Evolutionary conservation across 768 basidiomycete genomes (phyloP), one percentile per base, ranked within the genome.

Genomic region (Leccinum rimulosum): DNA sequence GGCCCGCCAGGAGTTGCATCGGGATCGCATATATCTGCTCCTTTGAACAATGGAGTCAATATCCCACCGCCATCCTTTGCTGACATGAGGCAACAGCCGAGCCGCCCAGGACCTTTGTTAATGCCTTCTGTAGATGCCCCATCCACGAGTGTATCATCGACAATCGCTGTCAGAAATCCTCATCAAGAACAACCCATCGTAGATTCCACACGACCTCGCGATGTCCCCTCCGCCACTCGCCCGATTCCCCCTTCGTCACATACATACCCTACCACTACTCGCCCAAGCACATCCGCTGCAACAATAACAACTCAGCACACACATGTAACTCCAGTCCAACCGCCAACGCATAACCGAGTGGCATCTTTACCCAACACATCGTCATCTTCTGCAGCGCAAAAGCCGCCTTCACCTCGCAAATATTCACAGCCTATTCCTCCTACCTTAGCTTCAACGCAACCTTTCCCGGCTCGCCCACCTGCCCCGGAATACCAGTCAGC

Each of bases 341-440:
- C 61, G 9, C 54, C 61, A 45, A 45, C 50, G 49, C 79, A 79
- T 57, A 61, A 75, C 30, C 77, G 75, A 60, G 67, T 73, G 60
- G 70, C 65, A 65, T 79, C 78, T 27, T 55, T 77, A 49, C 79
- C 76, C 38, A 60, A 57, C 12, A 50, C 66, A 47, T 47, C 70
- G 6, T 55, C 57, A 51, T 63, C 65, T 40, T 52, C 65, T 6
- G 43, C 60, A 12, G 52, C 30, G 7, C 70, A 63, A 58, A 67
- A 62, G 27, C 71, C 70, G 14, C 62, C 65, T 12, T 69, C 71
- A 31, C 73, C 71, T 38, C 70, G 65, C 50, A 72, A 71, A 60
- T 52, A 57, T 54, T 65, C 66, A 45, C 72, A 75, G 8, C 70
- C 69, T 47, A 66, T 70, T 2, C 25, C 66, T 49, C 56, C 66